These are phyloP conservation scores for Hansenula lynferdii DNA, from an alignment of 1,139 yeast genomes.

Conservation along the genomic window DNA sequence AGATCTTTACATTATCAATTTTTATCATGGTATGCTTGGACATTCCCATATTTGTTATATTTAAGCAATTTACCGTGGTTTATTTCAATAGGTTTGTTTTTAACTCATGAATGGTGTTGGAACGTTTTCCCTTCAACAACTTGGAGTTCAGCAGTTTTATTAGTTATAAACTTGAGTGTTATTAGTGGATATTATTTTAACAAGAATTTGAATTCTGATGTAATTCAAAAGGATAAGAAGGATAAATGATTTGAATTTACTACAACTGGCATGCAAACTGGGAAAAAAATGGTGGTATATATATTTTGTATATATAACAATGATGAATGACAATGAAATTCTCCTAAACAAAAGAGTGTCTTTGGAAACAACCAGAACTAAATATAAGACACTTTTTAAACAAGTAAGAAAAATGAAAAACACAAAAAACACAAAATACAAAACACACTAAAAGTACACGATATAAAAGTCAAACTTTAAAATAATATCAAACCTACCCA, in stretches of 20 bases:
- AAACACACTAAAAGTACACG: too few species aligned
- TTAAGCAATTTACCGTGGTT: constrained; percentile 38
- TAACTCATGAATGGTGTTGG: constrained; percentile 68
- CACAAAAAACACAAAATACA: too few species aligned
- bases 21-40: constrained; percentile 88
- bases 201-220: constrained; percentile 7
- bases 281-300: too few species aligned
- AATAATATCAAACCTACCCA: too few species aligned
- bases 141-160: constrained; percentile 38
- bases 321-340: too few species aligned
- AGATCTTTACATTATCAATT: constrained; percentile 92
- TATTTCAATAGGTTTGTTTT: constrained; percentile 32
- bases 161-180: constrained; percentile 30
- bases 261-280: too few species aligned
- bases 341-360: too few species aligned
- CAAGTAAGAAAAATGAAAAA: too few species aligned
- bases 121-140: constrained; percentile 57
- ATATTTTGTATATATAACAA: too few species aligned
- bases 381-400: too few species aligned
- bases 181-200: constrained; percentile 36
- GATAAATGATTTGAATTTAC: constrained; percentile 1
- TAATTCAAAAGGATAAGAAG: constrained; percentile 2
- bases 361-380: too few species aligned
- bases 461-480: too few species aligned
- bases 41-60: constrained; percentile 63